phyloP scores from a whole-genome alignment of 2,329 filamentous ascomycete genomes.

The Diaporthe amygdali region DNA sequence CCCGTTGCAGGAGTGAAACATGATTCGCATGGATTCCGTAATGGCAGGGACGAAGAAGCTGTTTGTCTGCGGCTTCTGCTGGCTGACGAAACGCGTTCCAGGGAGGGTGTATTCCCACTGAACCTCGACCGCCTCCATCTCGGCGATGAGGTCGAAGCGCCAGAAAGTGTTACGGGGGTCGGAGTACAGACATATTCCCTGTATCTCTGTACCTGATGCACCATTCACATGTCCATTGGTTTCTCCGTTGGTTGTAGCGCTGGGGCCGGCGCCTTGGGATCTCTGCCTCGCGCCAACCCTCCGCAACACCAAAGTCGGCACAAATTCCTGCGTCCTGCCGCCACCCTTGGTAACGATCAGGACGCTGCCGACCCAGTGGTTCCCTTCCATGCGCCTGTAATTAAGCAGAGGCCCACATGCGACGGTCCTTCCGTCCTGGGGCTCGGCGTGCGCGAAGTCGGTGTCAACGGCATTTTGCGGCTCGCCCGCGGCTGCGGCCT shows the following conservation, averaged over 20 bases:
- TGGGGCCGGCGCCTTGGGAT: slow-evolving; percentile 25
- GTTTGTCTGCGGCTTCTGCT: slow-evolving; percentile 63
- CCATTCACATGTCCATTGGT: slow-evolving; percentile 36
- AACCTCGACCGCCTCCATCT: slow-evolving; percentile 72
- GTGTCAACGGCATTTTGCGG: slow-evolving; percentile 21
- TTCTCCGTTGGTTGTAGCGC: slow-evolving; percentile 35
- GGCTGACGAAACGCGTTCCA: slow-evolving; percentile 65
- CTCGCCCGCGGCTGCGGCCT: slow-evolving; percentile 35
- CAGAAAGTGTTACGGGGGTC: slow-evolving; percentile 82
- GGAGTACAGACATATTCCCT: slow-evolving; percentile 67
- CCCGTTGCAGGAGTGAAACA: slow-evolving; percentile 98
- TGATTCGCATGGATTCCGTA: slow-evolving; percentile 91
- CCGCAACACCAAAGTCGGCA: slow-evolving; percentile 64
- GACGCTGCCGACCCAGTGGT: slow-evolving; percentile 83
- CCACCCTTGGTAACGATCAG: slow-evolving; percentile 81
- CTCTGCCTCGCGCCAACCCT: slow-evolving; percentile 38
- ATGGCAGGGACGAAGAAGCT: slow-evolving; percentile 85
- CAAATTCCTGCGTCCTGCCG: slow-evolving; percentile 58
- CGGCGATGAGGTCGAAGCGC: slow-evolving; percentile 83
- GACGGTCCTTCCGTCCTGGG: slow-evolving; percentile 61
- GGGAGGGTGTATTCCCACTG: slow-evolving; percentile 81
- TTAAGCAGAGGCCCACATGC: slow-evolving; percentile 78
- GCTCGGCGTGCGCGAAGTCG: slow-evolving; percentile 27
- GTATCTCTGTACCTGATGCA: slow-evolving; percentile 45
- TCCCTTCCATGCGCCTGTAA: slow-evolving; percentile 74